Base-by-base conservation (phyloP, 2,329 filamentous ascomycete species). In the Epicoccum sorghinum region DNA sequence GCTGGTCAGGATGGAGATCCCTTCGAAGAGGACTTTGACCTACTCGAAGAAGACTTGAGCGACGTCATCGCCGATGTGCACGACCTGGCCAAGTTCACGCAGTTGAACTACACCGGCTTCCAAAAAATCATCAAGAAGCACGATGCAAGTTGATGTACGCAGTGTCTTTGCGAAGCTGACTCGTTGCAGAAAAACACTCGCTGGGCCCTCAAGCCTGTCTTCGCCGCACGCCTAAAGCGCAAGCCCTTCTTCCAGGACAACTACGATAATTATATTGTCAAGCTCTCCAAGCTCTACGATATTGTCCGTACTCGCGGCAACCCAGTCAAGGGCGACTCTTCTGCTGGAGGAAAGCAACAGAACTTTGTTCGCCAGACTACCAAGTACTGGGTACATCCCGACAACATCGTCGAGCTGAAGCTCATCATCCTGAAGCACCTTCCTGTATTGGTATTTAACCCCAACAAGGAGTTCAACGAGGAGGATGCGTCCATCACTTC, bases 111-210 rank as follows among this genome's bases (percentile, higher is more conserved):
- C 73, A 98, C 93, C 0, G 95, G 95, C 4, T 99, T 99, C 75
- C 96, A 97, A 81, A 99, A 99, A 82, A 99, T 99, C 61, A 96
- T 99, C 77, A 99, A 99, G 83, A 99, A 99, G 82, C 95, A 99
- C 76, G 95, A 97, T 79, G 90, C 93, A 77, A 66, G 89, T 79
- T 44, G 22, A 68, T 56, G 49, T 22, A 8, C n/a, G 5, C 3
- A 18, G 13, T 8, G 47, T 13, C 30, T 45, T 41, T 32, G 50
- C 27, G 27, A 29, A 29, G 27, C 68, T 71, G 55, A 73, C 37
- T 9, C 8, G 13, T 30, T 38, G 18, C 68, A 95, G 89, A 99
- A 99, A 91, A 83, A 90, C 81, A 99, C 95, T 0, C 84, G 87
- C 57, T 96, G 93, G 92, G 87, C 95, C 70, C 85, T 99, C 30